Evolutionary conservation across 2,329 filamentous ascomycete genomes (phyloP).

Genomic region (Cordyceps pruinosa): DNA sequence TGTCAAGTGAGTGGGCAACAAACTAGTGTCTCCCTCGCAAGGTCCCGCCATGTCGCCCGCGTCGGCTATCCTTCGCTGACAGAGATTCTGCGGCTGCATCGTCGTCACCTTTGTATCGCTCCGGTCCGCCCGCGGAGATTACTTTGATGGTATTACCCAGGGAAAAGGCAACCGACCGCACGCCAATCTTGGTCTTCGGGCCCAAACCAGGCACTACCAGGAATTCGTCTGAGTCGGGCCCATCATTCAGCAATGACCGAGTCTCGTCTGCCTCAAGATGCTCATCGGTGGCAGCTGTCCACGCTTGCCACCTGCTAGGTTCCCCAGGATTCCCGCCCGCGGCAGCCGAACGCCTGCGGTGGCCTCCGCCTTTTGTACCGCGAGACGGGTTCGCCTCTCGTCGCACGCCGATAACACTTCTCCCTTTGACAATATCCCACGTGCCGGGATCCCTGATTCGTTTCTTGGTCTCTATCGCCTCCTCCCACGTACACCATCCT

Average conservation of each 20-base stretch:
- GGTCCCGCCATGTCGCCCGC: slow-evolving; percentile 26
- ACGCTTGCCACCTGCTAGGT: slow-evolving; percentile 41
- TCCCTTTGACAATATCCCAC: slow-evolving; percentile 57
- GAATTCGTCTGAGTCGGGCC: slow-evolving; percentile 36
- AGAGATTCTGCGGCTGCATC: slow-evolving; percentile 24
- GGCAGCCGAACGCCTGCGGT: slow-evolving; percentile 15
- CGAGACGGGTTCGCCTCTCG: slow-evolving; percentile 27
- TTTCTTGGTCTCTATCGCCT: slow-evolving; percentile 44
- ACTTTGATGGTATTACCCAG: slow-evolving; percentile 70
- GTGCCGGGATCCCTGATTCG: slow-evolving; percentile 54
- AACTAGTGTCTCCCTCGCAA: slow-evolving; percentile 1
- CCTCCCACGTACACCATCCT: slow-evolving; percentile 44
- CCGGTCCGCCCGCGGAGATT: slow-evolving; percentile 55
- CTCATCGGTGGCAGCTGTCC: slow-evolving; percentile 43
- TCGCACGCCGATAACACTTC: slow-evolving; percentile 58
- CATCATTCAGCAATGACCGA: slow-evolving; percentile 34
- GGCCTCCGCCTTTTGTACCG: neutral
- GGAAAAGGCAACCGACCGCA: slow-evolving; percentile 59
- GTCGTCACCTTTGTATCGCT: slow-evolving; percentile 48
- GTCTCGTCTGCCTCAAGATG: slow-evolving; percentile 40
- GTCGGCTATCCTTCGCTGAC: slow-evolving; percentile 32
- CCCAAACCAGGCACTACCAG: slow-evolving; percentile 61
- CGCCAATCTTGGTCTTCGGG: slow-evolving; percentile 56
- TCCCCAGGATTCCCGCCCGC: slow-evolving; percentile 11
- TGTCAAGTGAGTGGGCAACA: neutral